A percentile compares a stretch with the other conserved stretches of the same genome.
phyloP scores from a whole-genome alignment of 208 protist genomes.

The Balamuthia mandrillaris region DNA sequence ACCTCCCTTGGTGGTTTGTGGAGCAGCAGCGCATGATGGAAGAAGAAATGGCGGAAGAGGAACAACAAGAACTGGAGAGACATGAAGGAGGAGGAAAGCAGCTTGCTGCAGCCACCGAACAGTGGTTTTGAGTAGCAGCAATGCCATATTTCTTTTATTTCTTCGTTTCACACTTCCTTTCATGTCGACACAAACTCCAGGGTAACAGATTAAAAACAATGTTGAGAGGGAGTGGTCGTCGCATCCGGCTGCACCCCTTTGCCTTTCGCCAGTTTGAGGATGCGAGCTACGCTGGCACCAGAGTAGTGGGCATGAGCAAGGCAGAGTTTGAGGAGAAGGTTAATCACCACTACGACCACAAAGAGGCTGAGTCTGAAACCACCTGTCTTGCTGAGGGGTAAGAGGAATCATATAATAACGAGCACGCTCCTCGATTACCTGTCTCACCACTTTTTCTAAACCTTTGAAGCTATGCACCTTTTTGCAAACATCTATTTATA shows the following conservation, averaged over 20 bases:
- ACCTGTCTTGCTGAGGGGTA: background rate
- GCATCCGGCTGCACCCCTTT: background rate
- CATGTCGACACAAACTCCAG: too few species aligned
- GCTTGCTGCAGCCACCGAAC: too few species aligned
- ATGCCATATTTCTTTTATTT: too few species aligned
- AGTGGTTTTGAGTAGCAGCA: too few species aligned
- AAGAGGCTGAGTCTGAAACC: too few species aligned
- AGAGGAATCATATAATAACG: too few species aligned
- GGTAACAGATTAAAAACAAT: too few species aligned
- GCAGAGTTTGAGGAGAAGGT: background rate
- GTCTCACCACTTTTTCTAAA: background rate
- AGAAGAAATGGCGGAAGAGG: background rate
- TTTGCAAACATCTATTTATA: slow-evolving; percentile 13
- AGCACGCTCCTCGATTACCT: too few species aligned
- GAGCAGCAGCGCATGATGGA: slow-evolving; percentile 54
- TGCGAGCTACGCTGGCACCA: background rate
- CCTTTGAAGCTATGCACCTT: background rate
- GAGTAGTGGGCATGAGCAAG: background rate
- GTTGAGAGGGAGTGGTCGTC: too few species aligned
- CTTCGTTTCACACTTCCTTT: too few species aligned
- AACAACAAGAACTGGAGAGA: too few species aligned
- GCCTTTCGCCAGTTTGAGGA: slow-evolving; percentile 16
- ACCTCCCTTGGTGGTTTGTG: slow-evolving; percentile 59
- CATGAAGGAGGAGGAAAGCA: too few species aligned
- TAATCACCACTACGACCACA: background rate